Conservation (phyloP, 2,329 filamentous ascomycete genomes). For the Colletotrichum eleusines region DNA sequence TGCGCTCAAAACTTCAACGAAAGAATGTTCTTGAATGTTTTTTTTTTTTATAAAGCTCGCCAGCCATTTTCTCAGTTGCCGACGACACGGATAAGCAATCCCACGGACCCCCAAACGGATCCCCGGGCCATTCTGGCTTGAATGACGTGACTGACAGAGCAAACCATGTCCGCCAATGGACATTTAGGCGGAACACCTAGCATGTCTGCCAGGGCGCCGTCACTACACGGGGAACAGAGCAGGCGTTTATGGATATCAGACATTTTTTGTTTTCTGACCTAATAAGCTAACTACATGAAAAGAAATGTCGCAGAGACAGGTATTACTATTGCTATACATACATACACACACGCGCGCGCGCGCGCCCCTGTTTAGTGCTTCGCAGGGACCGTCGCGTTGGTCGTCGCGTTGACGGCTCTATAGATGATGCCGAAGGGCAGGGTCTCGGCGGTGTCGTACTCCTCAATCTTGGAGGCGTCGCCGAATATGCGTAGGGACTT, state of each 20-base stretch:
- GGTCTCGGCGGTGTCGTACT: constrained; percentile 62
- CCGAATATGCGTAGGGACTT: constrained; percentile 65
- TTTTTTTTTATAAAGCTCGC: too few relatives aligned
- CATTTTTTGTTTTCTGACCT: constrained; percentile 19
- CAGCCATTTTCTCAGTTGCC: too few relatives aligned
- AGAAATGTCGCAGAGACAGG: constrained; percentile 12
- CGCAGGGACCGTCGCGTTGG: constrained; percentile 24
- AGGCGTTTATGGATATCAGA: background rate
- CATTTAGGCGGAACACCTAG: background rate
- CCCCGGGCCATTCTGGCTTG: too few relatives aligned
- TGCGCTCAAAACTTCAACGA: too few relatives aligned
- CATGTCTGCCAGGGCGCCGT: background rate
- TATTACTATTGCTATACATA: constrained; percentile 1
- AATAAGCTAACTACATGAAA: constrained; percentile 27
- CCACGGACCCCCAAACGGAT: too few relatives aligned
- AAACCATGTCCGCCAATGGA: too few relatives aligned
- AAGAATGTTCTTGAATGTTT: too few relatives aligned
- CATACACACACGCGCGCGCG: background rate
- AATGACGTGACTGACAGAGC: too few relatives aligned
- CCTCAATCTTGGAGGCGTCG: constrained; percentile 54
- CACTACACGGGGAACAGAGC: background rate
- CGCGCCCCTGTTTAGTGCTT: background rate
- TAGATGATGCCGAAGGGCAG: constrained; percentile 61
- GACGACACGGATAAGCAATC: too few relatives aligned
- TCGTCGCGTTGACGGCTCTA: constrained; percentile 32